phyloP scores from a whole-genome alignment of 192 early-diverging fungal genomes.

The Backusella parvicylindrica region DNA sequence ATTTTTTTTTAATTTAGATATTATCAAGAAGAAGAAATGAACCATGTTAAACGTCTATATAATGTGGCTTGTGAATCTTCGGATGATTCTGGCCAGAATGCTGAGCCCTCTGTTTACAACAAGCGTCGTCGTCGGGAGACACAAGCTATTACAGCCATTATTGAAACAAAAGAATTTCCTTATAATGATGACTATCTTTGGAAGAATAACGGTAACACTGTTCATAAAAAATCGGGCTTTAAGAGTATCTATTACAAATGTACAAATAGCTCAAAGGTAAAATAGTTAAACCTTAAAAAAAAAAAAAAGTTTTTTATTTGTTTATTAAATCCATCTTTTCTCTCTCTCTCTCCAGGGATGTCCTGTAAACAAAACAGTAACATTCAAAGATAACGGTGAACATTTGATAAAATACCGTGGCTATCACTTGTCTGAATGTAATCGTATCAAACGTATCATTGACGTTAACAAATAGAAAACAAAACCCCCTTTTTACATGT shows the following conservation, averaged over 20 bases:
- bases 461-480: constrained; percentile 14
- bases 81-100: neutral
- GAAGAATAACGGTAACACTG: constrained; percentile 38
- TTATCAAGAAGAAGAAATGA: neutral
- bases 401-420: constrained; percentile 56
- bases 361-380: constrained; percentile 56
- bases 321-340: neutral
- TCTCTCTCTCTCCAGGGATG: constrained; percentile 14
- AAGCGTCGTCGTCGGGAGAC: constrained; percentile 55
- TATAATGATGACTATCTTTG: constrained; percentile 36
- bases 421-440: constrained; percentile 45
- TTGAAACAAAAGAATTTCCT: constrained; percentile 39
- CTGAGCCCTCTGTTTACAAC: constrained; percentile 1
- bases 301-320: neutral
- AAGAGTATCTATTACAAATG: constrained; percentile 40
- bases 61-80: neutral
- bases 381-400: constrained; percentile 45
- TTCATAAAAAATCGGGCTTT: constrained; percentile 33
- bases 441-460: constrained; percentile 42
- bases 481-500: too few species aligned
- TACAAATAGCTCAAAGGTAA: constrained; percentile 36
- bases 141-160: constrained; percentile 52
- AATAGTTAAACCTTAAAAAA: constrained; percentile 3
- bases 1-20: neutral
- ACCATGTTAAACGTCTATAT: neutral